Conservation (phyloP, 495 filamentous ascomycete genomes). For the Aspergillus campestris region DNA sequence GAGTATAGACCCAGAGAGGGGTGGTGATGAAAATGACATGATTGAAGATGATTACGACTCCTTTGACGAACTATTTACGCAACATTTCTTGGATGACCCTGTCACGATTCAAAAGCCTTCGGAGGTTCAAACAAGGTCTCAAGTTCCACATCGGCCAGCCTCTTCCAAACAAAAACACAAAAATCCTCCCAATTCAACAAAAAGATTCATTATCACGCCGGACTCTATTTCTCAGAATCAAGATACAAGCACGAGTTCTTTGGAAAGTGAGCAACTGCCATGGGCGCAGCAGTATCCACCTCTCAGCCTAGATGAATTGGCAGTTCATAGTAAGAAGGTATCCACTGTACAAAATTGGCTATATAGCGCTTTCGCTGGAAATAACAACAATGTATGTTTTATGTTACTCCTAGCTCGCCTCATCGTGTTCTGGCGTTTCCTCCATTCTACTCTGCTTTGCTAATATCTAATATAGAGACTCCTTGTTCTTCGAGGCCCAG, state of each 20-base stretch:
- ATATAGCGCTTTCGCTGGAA: slow-evolving; percentile 58
- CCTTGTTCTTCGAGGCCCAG: slow-evolving; percentile 81
- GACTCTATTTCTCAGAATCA: neutral
- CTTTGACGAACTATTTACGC: slow-evolving; percentile 35
- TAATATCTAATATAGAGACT: slow-evolving; percentile 47
- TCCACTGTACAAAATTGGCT: slow-evolving; percentile 78
- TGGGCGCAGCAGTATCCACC: slow-evolving; percentile 87
- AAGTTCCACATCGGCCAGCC: neutral
- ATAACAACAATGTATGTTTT: slow-evolving; percentile 28
- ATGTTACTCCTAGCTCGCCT: neutral
- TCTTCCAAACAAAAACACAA: neutral
- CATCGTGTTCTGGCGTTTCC: neutral
- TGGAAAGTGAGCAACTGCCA: slow-evolving; percentile 35
- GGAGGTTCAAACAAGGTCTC: neutral
- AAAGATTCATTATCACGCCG: slow-evolving; percentile 20
- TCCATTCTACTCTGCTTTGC: neutral
- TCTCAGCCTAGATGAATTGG: slow-evolving; percentile 65
- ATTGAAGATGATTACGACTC: slow-evolving; percentile 47
- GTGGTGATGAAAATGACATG: slow-evolving; percentile 30
- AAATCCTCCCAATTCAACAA: slow-evolving; percentile 7
- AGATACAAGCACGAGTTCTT: neutral
- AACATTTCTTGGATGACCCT: slow-evolving; percentile 11
- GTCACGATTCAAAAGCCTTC: slow-evolving; percentile 1
- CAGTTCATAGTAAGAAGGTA: slow-evolving; percentile 90
- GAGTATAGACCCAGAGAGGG: slow-evolving; percentile 7